Percentiles rank a stretch among this genome's conserved stretches.
Evolutionary conservation across 768 basidiomycete species (phyloP).

Genomic region (Phanerodontia chrysosporium): DNA sequence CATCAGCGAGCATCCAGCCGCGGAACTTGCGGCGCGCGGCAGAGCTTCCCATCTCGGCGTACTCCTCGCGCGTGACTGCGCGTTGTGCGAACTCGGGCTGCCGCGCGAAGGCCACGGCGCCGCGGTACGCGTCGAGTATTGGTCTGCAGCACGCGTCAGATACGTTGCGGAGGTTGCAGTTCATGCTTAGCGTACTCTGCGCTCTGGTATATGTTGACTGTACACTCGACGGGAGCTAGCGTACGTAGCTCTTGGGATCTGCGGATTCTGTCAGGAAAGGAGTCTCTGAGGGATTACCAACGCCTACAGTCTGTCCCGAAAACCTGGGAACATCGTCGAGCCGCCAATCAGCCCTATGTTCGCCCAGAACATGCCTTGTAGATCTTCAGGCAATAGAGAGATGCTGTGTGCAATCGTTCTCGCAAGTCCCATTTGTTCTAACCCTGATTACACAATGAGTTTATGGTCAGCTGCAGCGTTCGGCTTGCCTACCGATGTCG

Average conservation of each 20-base stretch:
- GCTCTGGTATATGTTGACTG: constrained; percentile 69
- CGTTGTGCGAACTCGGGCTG: constrained; percentile 45
- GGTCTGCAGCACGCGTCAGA: constrained; percentile 42
- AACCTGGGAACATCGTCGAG: constrained; percentile 68
- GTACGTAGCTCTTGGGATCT: constrained; percentile 73
- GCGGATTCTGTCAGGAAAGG: background rate
- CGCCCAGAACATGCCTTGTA: constrained; percentile 93
- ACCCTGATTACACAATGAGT: too few species aligned
- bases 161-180: constrained; percentile 7
- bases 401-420: constrained; percentile 76
- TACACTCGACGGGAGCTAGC: constrained; percentile 77
- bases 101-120: constrained; percentile 55
- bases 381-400: constrained; percentile 65
- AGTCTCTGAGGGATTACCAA: background rate
- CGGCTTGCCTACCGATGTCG: constrained; percentile 85
- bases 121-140: constrained; percentile 59
- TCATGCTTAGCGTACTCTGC: constrained; percentile 51
- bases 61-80: constrained; percentile 76
- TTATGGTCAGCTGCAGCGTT: too few species aligned
- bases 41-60: constrained; percentile 75
- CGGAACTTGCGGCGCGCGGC: constrained; percentile 74
- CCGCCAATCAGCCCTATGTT: constrained; percentile 92
- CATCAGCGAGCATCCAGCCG: constrained; percentile 44
- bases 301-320: constrained; percentile 66
- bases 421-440: constrained; percentile 79